phyloP scores from a whole-genome alignment of 2,329 filamentous ascomycete genomes.

The Trichoderma cornu-damae region DNA sequence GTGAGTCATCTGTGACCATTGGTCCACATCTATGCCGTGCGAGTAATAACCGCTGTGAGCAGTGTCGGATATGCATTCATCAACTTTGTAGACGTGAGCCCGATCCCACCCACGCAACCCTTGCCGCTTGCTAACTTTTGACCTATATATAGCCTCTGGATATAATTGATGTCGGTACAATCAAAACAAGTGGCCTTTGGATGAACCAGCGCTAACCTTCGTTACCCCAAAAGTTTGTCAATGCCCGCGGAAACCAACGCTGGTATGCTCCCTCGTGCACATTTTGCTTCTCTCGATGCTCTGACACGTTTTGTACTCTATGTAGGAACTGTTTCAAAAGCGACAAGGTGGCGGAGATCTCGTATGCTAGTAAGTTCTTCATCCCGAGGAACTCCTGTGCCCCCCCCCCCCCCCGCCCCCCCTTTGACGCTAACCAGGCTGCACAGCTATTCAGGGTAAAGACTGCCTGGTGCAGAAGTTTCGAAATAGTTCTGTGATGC shows the following conservation, averaged over 20 bases:
- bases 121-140: neutral
- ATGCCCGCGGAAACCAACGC: constrained; percentile 62
- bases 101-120: neutral
- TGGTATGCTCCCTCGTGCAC: constrained; percentile 46
- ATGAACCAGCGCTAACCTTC: constrained; percentile 20
- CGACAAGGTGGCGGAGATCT: constrained; percentile 82
- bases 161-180: constrained; percentile 59
- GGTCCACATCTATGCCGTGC: neutral
- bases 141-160: constrained; percentile 53
- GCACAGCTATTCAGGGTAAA: constrained; percentile 77
- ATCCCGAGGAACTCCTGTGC: neutral
- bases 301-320: neutral
- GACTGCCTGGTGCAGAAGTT: constrained; percentile 93
- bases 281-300: neutral
- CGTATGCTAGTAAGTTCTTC: constrained; percentile 72
- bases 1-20: constrained; percentile 45
- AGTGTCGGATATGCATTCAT: constrained; percentile 97
- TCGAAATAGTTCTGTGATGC: constrained; percentile 93
- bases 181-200: neutral
- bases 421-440: constrained; percentile 26
- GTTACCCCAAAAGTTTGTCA: constrained; percentile 58
- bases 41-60: constrained; percentile 12
- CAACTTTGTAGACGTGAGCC: constrained; percentile 79
- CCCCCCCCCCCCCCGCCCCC: too few relatives aligned
- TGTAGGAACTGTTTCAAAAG: constrained; percentile 73